Base-by-base conservation (phyloP, 2,329 filamentous ascomycete species). In the Pyrenophora teres region DNA sequence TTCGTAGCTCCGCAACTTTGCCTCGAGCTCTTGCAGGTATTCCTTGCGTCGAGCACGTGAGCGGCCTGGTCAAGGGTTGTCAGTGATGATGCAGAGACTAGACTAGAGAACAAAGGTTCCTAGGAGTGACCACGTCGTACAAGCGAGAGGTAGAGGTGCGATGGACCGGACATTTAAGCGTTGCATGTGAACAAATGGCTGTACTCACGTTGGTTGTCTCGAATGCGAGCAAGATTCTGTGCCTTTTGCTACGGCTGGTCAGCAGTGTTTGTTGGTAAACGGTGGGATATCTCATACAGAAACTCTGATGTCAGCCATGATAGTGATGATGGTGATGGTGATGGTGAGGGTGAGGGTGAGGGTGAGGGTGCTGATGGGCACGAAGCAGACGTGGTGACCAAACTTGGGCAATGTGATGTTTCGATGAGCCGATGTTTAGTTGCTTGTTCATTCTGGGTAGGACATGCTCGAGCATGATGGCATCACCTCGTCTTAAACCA, bases 31-130 rank as follows among this genome's bases (percentile, higher is more conserved):
- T 55, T 85, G 78, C 33, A 90, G 75, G 67, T 92, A 90, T 65
- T 90, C 87, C 76, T 88, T 89, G 57, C 86, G 81, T 31, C 88
- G 82, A 39, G 87, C 87, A 46, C 89, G 84, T n/a, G 86, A 90
- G 56, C 88, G 84, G 49, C 88, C 69, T 72, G 46, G n/a, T 12
- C 10, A 41, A 21, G 7, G 9, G 23, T 10, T 23, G 46, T 65
- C 19, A 65, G 63, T 25, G 25, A 30, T 9, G 23, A 25, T 23
- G 27, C n/a, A 12, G 6, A 18, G 18, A 13, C 33, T 10, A 3
- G 36, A 18, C 16, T 16, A 16, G 8, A 6, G n/a, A 32, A 39
- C 10, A 5, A 10, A 10, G 3, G 27, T 25, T 12, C 18, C 8
- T 10, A 4, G 15, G 15, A 15, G 15, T 15, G 15, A 15, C 13